phyloP scores from a whole-genome alignment of 176 grass and related monocot species.

The Eleusine indica region DNA sequence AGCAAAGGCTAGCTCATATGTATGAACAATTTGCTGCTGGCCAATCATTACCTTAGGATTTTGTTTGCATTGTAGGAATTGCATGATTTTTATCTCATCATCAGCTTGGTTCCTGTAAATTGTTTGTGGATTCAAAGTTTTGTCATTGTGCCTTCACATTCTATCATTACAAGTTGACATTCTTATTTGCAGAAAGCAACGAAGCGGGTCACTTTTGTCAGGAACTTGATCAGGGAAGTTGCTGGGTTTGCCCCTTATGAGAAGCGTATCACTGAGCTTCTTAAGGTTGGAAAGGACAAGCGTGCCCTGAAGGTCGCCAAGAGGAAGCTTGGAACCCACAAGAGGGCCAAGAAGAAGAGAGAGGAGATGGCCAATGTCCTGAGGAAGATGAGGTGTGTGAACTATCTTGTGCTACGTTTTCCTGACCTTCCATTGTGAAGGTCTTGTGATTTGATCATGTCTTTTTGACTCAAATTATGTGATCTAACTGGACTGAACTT shows the following conservation, averaged over 20 bases:
- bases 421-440: too few relatives aligned
- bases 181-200: conserved; percentile 49
- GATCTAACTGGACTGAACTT: neutral
- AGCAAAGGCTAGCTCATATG: neutral
- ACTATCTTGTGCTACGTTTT: neutral
- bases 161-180: neutral
- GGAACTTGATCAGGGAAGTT: conserved; percentile 61
- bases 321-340: conserved; percentile 65
- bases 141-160: neutral
- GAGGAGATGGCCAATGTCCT: conserved; percentile 59
- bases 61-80: neutral
- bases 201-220: conserved; percentile 54
- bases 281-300: conserved; percentile 68
- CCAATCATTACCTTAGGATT: neutral
- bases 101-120: too few relatives aligned
- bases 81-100: too few relatives aligned
- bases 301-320: conserved; percentile 64
- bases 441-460: too few relatives aligned
- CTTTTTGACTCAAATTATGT: neutral
- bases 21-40: neutral
- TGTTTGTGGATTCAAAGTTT: neutral
- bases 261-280: conserved; percentile 67
- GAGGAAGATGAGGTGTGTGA: conserved; percentile 57
- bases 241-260: conserved; percentile 67
- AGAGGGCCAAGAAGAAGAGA: conserved; percentile 76